Conservation (phyloP, 768 basidiomycete species). For the Tricholoma sp. region DNA sequence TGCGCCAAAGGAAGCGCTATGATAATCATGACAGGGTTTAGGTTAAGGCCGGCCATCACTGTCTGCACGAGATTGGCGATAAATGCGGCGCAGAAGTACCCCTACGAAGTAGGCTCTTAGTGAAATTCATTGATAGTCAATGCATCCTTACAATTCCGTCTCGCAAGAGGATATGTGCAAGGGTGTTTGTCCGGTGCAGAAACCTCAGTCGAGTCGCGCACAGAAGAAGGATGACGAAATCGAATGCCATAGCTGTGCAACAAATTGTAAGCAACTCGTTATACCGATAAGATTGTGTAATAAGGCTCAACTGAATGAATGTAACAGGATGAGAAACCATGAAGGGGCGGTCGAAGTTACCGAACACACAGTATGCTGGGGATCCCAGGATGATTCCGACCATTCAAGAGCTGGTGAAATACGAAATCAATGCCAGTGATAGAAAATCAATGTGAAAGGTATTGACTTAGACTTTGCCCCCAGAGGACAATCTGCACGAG, state of each 20-base stretch:
- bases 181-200: conserved; percentile 19
- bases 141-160: conserved; percentile 25
- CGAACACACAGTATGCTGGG: conserved; percentile 22
- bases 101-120: conserved; percentile 8
- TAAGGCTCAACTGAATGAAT: conserved; percentile 25
- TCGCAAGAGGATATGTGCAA: conserved; percentile 24
- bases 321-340: conserved; percentile 23
- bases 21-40: conserved; percentile 32
- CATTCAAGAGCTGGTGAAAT: conserved; percentile 24
- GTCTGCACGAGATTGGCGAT: conserved; percentile 29
- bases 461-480: conserved; percentile 22
- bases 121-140: background rate
- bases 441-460: background rate
- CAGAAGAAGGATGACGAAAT: conserved; percentile 25
- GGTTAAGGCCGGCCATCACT: conserved; percentile 23
- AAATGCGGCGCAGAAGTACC: conserved; percentile 28
- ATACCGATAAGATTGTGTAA: too few species aligned
- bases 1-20: conserved; percentile 27
- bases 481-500: conserved; percentile 26
- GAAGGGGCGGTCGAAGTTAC: conserved; percentile 27
- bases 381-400: conserved; percentile 25
- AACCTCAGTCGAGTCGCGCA: conserved; percentile 20
- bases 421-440: background rate
- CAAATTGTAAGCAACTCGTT: background rate
- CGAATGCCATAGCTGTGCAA: conserved; percentile 27